Evolutionary conservation across 2,329 filamentous ascomycete species (phyloP).

Genomic region (Mariannaea elegans): DNA sequence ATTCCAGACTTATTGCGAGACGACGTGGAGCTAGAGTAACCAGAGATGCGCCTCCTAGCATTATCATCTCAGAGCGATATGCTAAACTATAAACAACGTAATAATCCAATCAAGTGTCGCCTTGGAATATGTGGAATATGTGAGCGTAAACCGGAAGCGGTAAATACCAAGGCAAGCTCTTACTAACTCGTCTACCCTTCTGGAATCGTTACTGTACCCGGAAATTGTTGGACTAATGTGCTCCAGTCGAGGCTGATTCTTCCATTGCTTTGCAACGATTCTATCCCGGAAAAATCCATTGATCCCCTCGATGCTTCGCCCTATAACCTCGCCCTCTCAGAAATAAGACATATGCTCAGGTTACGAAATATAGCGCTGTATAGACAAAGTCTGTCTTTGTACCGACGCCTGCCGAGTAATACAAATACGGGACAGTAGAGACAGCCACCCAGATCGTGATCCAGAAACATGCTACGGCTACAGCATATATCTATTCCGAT

Average conservation of each 20-base stretch:
- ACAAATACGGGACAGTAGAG: constrained; percentile 52
- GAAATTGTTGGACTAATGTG: background rate
- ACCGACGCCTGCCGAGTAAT: constrained; percentile 49
- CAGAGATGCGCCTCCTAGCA: too few species aligned
- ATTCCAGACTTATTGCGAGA: too few species aligned
- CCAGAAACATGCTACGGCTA: constrained; percentile 54
- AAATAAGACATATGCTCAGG: constrained; percentile 49
- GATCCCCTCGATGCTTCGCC: constrained; percentile 42
- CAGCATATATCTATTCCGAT: constrained; percentile 46
- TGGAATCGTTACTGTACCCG: background rate
- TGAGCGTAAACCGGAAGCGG: too few species aligned
- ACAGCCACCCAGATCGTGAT: constrained; percentile 52
- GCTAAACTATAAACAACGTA: too few species aligned
- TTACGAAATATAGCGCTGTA: constrained; percentile 44
- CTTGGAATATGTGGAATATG: too few species aligned
- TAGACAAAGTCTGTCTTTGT: constrained; percentile 52
- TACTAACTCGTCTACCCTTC: too few species aligned
- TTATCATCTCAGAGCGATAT: too few species aligned
- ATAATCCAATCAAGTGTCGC: too few species aligned
- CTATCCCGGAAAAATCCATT: constrained; percentile 40
- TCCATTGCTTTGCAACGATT: constrained; percentile 40
- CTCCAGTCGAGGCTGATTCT: constrained; percentile 32
- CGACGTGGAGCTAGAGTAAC: too few species aligned
- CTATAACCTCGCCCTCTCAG: constrained; percentile 45
- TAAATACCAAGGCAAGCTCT: too few species aligned